phyloP scores from a whole-genome alignment of 2,329 filamentous ascomycete species.

The Hymenoscyphus scutula region DNA sequence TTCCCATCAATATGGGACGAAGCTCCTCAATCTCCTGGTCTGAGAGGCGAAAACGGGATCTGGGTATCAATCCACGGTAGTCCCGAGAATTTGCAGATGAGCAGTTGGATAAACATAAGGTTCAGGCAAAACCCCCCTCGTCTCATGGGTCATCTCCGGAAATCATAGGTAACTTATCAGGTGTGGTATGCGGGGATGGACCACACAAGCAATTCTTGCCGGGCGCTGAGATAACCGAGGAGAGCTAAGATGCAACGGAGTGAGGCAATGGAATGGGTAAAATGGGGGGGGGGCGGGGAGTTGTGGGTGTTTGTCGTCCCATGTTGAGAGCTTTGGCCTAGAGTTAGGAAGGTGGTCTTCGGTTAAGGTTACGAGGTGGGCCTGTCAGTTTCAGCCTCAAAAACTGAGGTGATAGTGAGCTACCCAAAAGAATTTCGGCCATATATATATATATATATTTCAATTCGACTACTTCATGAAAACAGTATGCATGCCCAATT shows the following conservation, averaged over 20 bases:
- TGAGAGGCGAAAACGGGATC: background rate
- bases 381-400: background rate
- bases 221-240: background rate
- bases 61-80: background rate
- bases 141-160: background rate
- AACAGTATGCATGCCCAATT: no score
- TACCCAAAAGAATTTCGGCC: no score
- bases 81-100: background rate
- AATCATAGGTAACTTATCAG: background rate
- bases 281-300: no score
- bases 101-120: background rate
- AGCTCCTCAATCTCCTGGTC: background rate
- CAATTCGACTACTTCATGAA: no score
- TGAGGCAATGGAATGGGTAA: background rate
- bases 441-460: no score
- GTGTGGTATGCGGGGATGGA: background rate
- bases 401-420: background rate
- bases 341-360: background rate
- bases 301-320: background rate
- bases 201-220: background rate
- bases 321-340: background rate
- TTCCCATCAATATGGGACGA: background rate
- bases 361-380: background rate
- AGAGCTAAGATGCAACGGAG: background rate
- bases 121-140: background rate